Conservation (phyloP, 2,329 filamentous ascomycete genomes). For the Stagonosporopsis chrysanthemi region DNA sequence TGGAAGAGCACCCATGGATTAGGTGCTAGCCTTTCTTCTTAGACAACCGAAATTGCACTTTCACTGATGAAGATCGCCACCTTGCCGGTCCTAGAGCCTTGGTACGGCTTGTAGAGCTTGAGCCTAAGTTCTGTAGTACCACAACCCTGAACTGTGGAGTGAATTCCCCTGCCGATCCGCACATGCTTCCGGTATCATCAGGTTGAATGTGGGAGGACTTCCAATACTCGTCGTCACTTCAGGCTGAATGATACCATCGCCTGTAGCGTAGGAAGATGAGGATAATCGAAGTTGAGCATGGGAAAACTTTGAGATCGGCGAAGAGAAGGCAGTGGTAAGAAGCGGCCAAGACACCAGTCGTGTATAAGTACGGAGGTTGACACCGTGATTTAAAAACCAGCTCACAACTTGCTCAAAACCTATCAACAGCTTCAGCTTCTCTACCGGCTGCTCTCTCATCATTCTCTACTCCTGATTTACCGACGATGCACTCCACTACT, state of each 20-base stretch:
- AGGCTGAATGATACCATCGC: slow-evolving; percentile 28
- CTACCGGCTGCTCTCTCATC: slow-evolving; percentile 4
- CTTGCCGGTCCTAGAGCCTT: not conserved
- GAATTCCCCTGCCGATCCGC: slow-evolving; percentile 29
- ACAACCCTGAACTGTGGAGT: not conserved
- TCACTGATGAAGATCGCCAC: not conserved
- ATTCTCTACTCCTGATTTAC: slow-evolving; percentile 7
- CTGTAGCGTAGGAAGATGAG: slow-evolving; percentile 26
- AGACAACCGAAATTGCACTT: not conserved
- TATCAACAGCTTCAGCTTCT: slow-evolving; percentile 25
- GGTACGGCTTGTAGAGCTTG: slow-evolving; percentile 3
- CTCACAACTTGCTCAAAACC: slow-evolving; percentile 40
- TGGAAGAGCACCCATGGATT: not conserved
- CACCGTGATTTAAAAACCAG: slow-evolving; percentile 24
- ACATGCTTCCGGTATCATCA: slow-evolving; percentile 13
- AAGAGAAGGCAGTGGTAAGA: not conserved
- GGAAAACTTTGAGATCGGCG: not conserved
- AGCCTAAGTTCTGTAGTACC: not conserved
- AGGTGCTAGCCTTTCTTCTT: not conserved
- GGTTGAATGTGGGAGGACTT: not conserved
- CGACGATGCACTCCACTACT: slow-evolving; percentile 32
- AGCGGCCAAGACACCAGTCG: not conserved
- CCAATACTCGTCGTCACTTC: slow-evolving; percentile 34
- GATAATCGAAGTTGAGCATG: slow-evolving; percentile 18
- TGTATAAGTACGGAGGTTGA: slow-evolving; percentile 32